Evolutionary conservation across 305 asterid species (phyloP).

Genomic region (Ajuga reptans): DNA sequence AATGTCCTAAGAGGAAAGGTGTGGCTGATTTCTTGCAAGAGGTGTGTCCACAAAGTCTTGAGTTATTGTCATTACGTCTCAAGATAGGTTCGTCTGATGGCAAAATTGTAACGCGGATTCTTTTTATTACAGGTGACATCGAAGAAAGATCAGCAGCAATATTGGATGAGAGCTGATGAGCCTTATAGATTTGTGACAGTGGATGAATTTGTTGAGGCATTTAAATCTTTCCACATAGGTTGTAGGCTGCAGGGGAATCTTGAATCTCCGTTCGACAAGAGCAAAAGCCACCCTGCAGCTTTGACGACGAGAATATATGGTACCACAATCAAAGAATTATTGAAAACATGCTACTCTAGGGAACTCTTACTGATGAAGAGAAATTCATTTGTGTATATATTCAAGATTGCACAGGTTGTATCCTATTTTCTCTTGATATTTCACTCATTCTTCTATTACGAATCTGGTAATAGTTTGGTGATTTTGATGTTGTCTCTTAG

Average conservation of each 20-base stretch:
- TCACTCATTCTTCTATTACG: not conserved
- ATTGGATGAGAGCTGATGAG: slow-evolving; percentile 37
- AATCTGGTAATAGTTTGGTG: not conserved
- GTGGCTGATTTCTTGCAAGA: slow-evolving; percentile 71
- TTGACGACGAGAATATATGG: slow-evolving; percentile 38
- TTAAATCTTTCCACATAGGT: slow-evolving; percentile 39
- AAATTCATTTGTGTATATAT: slow-evolving; percentile 41
- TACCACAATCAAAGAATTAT: slow-evolving; percentile 25
- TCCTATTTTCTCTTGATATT: not conserved
- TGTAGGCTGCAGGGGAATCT: slow-evolving; percentile 28
- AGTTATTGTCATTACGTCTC: no score
- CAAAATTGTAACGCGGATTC: no score
- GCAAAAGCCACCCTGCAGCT: slow-evolving; percentile 46
- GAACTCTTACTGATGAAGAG: slow-evolving; percentile 47
- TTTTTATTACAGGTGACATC: no score
- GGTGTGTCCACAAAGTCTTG: no score
- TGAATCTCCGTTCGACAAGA: slow-evolving; percentile 40
- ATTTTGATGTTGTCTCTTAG: slow-evolving; percentile 15
- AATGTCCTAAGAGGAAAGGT: slow-evolving; percentile 63
- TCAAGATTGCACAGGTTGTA: slow-evolving; percentile 36
- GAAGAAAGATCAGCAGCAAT: slow-evolving; percentile 52
- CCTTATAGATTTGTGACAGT: slow-evolving; percentile 43
- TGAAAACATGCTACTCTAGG: slow-evolving; percentile 42
- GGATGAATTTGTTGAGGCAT: slow-evolving; percentile 35
- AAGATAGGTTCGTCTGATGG: no score